Evolutionary conservation across 176 grass and related monocot species (phyloP).

Genomic region (Oropetium thomaeum): DNA sequence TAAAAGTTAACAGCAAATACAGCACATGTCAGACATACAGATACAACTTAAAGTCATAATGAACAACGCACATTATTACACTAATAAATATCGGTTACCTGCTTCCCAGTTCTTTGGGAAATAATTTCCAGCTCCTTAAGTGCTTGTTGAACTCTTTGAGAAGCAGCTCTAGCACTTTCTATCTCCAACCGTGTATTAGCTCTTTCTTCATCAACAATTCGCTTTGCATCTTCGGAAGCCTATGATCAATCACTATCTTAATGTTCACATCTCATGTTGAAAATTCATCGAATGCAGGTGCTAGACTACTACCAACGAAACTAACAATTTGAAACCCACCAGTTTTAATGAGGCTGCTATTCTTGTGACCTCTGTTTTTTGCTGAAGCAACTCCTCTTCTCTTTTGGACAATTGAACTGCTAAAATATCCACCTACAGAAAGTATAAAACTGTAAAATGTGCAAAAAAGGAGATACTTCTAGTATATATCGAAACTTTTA

Average conservation of each 20-base stretch:
- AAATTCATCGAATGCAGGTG: background rate
- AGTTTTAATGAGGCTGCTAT: slow-evolving; percentile 55
- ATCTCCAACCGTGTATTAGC: slow-evolving; percentile 52
- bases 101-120: slow-evolving; percentile 45
- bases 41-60: background rate
- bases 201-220: slow-evolving; percentile 81
- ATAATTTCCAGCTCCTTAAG: slow-evolving; percentile 61
- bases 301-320: background rate
- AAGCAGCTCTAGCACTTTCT: slow-evolving; percentile 57
- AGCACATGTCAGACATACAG: background rate
- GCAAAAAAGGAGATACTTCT: background rate
- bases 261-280: background rate
- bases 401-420: slow-evolving; percentile 64
- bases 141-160: slow-evolving; percentile 58
- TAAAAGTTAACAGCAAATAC: background rate
- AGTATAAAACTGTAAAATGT: slow-evolving; percentile 8
- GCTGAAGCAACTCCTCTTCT: slow-evolving; percentile 77
- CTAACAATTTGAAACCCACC: slow-evolving; percentile 33
- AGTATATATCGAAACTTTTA: background rate
- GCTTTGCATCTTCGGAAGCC: slow-evolving; percentile 84
- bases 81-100: slow-evolving; percentile 39
- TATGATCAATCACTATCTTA: slow-evolving; percentile 17
- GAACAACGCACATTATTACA: background rate
- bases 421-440: slow-evolving; percentile 69
- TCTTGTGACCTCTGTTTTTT: slow-evolving; percentile 70